phyloP scores from a whole-genome alignment of 495 filamentous ascomycete species.

The Trichocladium antarcticum region DNA sequence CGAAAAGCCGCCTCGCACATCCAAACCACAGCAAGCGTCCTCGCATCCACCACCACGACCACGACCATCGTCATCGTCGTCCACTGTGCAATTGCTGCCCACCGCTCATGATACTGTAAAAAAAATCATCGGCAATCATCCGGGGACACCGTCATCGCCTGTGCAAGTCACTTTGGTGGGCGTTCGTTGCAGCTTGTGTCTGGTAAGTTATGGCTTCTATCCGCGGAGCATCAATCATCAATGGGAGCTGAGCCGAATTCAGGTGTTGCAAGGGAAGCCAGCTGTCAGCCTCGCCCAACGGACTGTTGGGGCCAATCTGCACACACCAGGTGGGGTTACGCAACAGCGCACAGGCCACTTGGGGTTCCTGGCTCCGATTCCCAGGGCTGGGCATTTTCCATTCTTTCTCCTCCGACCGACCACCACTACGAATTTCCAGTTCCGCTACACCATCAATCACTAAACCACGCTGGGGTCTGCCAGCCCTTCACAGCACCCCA shows the following conservation, averaged over 20 bases:
- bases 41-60: too few relatives aligned
- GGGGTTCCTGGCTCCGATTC: slow-evolving; percentile 18
- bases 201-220: too few relatives aligned
- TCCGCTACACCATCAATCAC: slow-evolving; percentile 30
- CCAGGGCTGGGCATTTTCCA: slow-evolving; percentile 20
- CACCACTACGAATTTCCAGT: slow-evolving; percentile 27
- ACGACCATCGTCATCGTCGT: too few relatives aligned
- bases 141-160: too few relatives aligned
- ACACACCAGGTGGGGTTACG: slow-evolving; percentile 5
- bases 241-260: not conserved
- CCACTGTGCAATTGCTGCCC: too few relatives aligned
- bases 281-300: slow-evolving; percentile 10
- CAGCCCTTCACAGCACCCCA: slow-evolving; percentile 16
- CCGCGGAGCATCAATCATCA: too few relatives aligned
- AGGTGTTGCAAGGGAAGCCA: not conserved
- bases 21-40: too few relatives aligned
- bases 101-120: too few relatives aligned
- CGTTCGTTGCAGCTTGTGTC: too few relatives aligned
- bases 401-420: slow-evolving; percentile 27
- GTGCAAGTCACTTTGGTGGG: too few relatives aligned
- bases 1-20: too few relatives aligned
- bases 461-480: slow-evolving; percentile 23
- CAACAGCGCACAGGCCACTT: slow-evolving; percentile 22
- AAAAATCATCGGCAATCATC: too few relatives aligned
- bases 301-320: slow-evolving; percentile 4